These are phyloP conservation scores for Rhodomyrtus tomentosa DNA, from an alignment of 345 rosid genomes.

Conservation along the genomic window DNA sequence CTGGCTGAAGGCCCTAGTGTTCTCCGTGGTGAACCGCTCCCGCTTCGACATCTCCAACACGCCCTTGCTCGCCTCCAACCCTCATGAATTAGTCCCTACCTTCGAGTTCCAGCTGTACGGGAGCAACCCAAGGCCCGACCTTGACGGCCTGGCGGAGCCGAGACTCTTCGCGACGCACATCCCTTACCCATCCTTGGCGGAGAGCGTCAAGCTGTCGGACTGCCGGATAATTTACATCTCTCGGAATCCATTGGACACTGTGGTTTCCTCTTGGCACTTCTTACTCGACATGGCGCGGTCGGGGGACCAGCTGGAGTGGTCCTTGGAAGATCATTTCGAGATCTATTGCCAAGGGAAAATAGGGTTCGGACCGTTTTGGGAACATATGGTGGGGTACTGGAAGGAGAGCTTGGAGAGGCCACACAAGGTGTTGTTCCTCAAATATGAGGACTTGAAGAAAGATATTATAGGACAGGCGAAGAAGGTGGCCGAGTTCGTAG, in stretches of 20 bases:
- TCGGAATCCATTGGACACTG: background rate
- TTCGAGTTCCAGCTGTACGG: background rate
- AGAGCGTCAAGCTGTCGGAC: background rate
- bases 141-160: too few species aligned
- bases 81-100: background rate
- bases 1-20: constrained; percentile 17
- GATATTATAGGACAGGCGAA: background rate
- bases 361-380: too few species aligned
- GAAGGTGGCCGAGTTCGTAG: background rate
- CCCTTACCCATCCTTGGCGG: background rate
- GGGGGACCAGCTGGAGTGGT: background rate
- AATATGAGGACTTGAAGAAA: too few species aligned
- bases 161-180: too few species aligned
- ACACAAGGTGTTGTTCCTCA: too few species aligned
- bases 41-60: background rate
- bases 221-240: background rate
- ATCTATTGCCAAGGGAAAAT: background rate
- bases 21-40: background rate
- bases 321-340: background rate
- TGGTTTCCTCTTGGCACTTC: background rate
- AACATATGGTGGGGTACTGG: too few species aligned
- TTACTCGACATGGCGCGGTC: background rate
- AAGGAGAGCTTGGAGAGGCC: too few species aligned
- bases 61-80: background rate
- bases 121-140: background rate